Percentiles rank a stretch among this genome's conserved stretches.
Evolutionary conservation across 345 rosid species (phyloP).

Genomic region (Pelargonium nanum): DNA sequence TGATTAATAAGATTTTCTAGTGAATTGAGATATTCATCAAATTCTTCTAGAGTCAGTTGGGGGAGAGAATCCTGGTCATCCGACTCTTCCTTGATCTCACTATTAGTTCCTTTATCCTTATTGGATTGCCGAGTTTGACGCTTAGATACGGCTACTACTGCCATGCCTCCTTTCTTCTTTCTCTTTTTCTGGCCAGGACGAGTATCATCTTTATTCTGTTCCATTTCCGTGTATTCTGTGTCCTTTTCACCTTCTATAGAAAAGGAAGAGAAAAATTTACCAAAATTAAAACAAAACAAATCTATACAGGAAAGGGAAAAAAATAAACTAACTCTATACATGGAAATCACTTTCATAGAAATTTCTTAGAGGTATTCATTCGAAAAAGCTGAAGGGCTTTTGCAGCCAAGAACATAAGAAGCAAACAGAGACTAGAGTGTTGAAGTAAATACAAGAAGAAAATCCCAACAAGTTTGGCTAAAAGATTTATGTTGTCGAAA

Average conservation of each 20-base stretch:
- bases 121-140: slow-evolving; percentile 23
- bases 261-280: too few relatives aligned
- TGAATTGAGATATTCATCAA: slow-evolving; percentile 51
- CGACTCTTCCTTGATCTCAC: slow-evolving; percentile 16
- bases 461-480: too few relatives aligned
- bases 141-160: slow-evolving; percentile 18
- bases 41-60: slow-evolving; percentile 34
- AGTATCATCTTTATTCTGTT: slow-evolving; percentile 9
- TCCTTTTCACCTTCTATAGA: slow-evolving; percentile 24
- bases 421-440: too few relatives aligned
- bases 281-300: too few relatives aligned
- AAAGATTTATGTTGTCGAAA: too few relatives aligned
- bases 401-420: too few relatives aligned
- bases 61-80: slow-evolving; percentile 16
- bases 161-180: slow-evolving; percentile 17
- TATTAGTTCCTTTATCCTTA: slow-evolving; percentile 13
- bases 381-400: too few relatives aligned
- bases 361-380: too few relatives aligned
- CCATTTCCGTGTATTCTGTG: slow-evolving; percentile 13
- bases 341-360: too few relatives aligned
- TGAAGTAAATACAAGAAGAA: too few relatives aligned
- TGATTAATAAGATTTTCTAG: slow-evolving; percentile 46
- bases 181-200: slow-evolving; percentile 22
- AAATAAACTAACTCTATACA: too few relatives aligned
- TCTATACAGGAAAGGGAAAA: too few relatives aligned